phyloP scores from a whole-genome alignment of 179 eudicot species.

The Drosera spatulata region DNA sequence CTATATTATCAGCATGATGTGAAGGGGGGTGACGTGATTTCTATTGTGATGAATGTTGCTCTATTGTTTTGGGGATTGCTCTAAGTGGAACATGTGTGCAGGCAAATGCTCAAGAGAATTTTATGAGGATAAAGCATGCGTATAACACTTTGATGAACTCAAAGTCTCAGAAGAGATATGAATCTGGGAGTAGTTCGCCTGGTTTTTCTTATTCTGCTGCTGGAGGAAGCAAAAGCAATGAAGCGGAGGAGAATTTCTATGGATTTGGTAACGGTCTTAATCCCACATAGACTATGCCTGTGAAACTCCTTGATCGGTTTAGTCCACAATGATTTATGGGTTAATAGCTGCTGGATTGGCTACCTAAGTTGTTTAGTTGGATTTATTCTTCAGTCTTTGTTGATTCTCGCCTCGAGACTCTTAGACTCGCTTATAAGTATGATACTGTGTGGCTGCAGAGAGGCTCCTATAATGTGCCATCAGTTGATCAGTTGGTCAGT shows the following conservation, averaged over 20 bases:
- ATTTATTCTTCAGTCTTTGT: too few relatives aligned
- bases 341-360: too few relatives aligned
- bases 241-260: slow-evolving; percentile 86
- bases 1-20: too few relatives aligned
- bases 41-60: background rate
- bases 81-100: slow-evolving; percentile 7
- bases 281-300: background rate
- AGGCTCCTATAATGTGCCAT: too few relatives aligned
- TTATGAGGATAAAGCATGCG: slow-evolving; percentile 97
- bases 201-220: slow-evolving; percentile 46
- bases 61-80: background rate
- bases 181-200: slow-evolving; percentile 32
- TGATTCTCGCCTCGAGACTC: too few relatives aligned
- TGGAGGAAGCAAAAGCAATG: slow-evolving; percentile 39
- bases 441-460: too few relatives aligned
- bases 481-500: too few relatives aligned
- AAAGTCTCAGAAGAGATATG: slow-evolving; percentile 53
- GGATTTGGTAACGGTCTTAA: slow-evolving; percentile 57
- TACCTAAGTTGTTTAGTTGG: too few relatives aligned
- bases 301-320: too few relatives aligned
- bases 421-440: too few relatives aligned
- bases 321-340: too few relatives aligned
- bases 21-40: too few relatives aligned
- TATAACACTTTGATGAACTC: slow-evolving; percentile 75
- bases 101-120: slow-evolving; percentile 91